Evolutionary conservation across 305 asterid genomes (phyloP).

Genomic region (Rubia tinctorum): DNA sequence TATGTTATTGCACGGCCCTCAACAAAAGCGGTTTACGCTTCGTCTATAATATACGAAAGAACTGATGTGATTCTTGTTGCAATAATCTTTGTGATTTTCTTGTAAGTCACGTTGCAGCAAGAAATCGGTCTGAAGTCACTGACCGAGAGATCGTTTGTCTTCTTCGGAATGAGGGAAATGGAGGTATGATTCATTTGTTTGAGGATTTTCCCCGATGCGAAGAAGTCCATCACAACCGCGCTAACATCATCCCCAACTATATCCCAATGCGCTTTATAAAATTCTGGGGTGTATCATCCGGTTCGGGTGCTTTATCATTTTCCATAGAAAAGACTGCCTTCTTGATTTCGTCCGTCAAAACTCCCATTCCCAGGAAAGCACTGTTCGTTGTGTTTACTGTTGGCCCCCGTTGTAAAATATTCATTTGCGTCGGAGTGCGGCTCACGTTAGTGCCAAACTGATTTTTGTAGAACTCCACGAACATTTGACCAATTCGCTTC

Average conservation of each 20-base stretch:
- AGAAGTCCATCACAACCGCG: neutral
- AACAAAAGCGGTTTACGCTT: neutral
- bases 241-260: neutral
- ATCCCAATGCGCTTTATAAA: neutral
- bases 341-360: neutral
- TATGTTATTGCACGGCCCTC: neutral
- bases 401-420: neutral
- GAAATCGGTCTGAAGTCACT: neutral
- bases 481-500: neutral
- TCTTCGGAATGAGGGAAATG: neutral
- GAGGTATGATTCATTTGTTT: neutral
- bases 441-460: neutral
- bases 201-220: neutral
- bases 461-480: neutral
- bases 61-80: neutral
- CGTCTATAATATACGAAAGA: neutral
- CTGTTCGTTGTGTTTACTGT: neutral
- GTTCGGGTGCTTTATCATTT: neutral
- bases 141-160: neutral
- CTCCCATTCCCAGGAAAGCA: neutral
- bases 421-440: neutral
- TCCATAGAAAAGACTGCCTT: neutral
- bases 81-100: neutral
- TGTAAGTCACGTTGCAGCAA: neutral
- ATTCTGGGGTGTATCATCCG: neutral